Percentiles rank a stretch among this genome's conserved stretches.
Evolutionary conservation across 805 yeast genomes (phyloP).

Genomic region (Monosporozyma unispora): DNA sequence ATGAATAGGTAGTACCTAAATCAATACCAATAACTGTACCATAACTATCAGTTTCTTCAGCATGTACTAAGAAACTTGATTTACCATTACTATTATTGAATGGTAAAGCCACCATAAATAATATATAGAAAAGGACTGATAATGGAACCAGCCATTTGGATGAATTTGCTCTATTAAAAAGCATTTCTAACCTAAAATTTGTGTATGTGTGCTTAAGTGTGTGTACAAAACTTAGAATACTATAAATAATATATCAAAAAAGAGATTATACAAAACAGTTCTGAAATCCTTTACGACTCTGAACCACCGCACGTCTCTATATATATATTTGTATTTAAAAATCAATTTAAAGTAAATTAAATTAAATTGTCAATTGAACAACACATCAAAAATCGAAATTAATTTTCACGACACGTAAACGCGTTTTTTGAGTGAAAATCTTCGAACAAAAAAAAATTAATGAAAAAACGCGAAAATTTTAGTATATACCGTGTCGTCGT

Average conservation of each 20-base stretch:
- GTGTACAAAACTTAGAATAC: too few relatives aligned
- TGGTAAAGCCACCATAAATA: constrained; percentile 26
- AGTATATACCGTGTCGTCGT: not conserved
- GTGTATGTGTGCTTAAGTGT: not conserved
- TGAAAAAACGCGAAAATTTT: not conserved
- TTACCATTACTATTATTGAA: constrained; percentile 7
- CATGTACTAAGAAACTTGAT: constrained; percentile 25
- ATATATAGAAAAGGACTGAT: constrained; percentile 27
- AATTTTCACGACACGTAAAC: not conserved
- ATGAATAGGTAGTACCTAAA: constrained; percentile 94
- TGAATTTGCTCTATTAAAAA: constrained; percentile 6
- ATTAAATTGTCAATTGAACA: not conserved
- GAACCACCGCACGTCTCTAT: too few relatives aligned
- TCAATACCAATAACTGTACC: constrained; percentile 86
- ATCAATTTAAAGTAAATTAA: too few relatives aligned
- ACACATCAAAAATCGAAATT: not conserved
- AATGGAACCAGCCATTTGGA: constrained; percentile 41
- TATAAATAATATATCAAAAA: too few relatives aligned
- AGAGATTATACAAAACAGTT: too few relatives aligned
- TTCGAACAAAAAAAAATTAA: not conserved
- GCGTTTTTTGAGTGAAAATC: too few relatives aligned
- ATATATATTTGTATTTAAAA: not conserved
- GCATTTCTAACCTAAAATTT: not conserved
- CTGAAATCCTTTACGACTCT: too few relatives aligned
- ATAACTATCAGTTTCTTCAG: constrained; percentile 39